phyloP scores from a whole-genome alignment of 129 eudicot genomes.

The Flaveria bidentis region DNA sequence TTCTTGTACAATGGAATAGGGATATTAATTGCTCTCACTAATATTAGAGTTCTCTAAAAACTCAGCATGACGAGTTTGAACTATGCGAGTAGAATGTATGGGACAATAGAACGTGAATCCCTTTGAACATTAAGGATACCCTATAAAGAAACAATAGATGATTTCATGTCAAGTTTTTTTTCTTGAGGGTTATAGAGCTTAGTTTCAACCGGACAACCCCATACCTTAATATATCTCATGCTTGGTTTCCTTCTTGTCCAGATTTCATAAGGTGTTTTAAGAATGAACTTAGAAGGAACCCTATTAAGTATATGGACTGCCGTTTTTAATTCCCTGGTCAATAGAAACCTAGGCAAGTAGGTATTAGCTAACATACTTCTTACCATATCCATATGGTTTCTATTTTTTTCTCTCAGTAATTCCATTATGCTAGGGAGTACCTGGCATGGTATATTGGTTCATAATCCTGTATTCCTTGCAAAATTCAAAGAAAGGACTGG shows the following conservation, averaged over 20 bases:
- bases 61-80: not conserved
- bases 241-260: not conserved
- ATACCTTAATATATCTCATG: not conserved
- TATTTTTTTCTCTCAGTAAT: constrained; percentile 1
- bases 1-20: not conserved
- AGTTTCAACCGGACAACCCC: not conserved
- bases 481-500: not conserved
- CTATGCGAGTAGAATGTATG: not conserved
- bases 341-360: not conserved
- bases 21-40: not conserved
- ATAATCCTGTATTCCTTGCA: not conserved
- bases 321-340: not conserved
- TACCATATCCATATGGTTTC: not conserved
- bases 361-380: not conserved
- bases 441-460: not conserved
- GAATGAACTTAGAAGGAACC: not conserved
- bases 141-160: not conserved
- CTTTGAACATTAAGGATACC: not conserved
- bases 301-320: not conserved
- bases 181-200: not conserved
- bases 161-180: not conserved
- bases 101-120: not conserved
- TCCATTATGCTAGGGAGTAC: not conserved
- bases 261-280: not conserved
- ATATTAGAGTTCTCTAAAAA: not conserved